Evolutionary conservation across 2,329 filamentous ascomycete species (phyloP).

Genomic region (Aureobasidium sp.): DNA sequence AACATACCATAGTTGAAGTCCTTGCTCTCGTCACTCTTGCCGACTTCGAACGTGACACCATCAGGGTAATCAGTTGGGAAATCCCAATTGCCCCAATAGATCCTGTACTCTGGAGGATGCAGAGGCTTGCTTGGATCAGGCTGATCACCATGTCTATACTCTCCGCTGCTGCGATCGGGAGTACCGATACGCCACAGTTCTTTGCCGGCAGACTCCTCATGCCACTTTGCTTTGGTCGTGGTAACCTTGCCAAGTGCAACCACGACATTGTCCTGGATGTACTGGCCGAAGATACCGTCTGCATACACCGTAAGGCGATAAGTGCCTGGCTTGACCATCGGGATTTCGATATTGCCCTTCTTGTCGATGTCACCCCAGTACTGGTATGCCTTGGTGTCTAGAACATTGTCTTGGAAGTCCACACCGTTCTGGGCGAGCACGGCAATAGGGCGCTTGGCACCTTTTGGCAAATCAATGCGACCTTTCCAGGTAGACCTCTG

Average conservation of each 20-base stretch:
- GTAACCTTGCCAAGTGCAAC: slow-evolving; percentile 35
- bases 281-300: slow-evolving; percentile 53
- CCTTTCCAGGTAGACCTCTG: slow-evolving; percentile 44
- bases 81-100: slow-evolving; percentile 55
- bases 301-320: slow-evolving; percentile 58
- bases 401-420: slow-evolving; percentile 52
- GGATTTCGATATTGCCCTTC: slow-evolving; percentile 43
- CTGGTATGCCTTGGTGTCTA: slow-evolving; percentile 48
- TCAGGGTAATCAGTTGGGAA: slow-evolving; percentile 51
- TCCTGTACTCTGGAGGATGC: slow-evolving; percentile 48
- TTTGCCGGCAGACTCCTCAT: slow-evolving; percentile 45
- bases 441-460: slow-evolving; percentile 45
- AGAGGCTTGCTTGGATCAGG: slow-evolving; percentile 41
- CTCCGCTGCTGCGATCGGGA: slow-evolving; percentile 52
- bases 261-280: slow-evolving; percentile 42
- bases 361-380: slow-evolving; percentile 51
- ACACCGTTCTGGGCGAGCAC: slow-evolving; percentile 44
- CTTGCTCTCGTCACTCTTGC: slow-evolving; percentile 38
- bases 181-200: slow-evolving; percentile 56
- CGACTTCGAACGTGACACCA: slow-evolving; percentile 50
- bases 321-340: slow-evolving; percentile 46
- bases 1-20: slow-evolving; percentile 48
- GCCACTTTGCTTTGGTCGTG: slow-evolving; percentile 39
- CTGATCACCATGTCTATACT: slow-evolving; percentile 50
- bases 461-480: slow-evolving; percentile 43